These are phyloP conservation scores for Carpinus viminea DNA, from an alignment of 306 rosid genomes.

Conservation along the genomic window DNA sequence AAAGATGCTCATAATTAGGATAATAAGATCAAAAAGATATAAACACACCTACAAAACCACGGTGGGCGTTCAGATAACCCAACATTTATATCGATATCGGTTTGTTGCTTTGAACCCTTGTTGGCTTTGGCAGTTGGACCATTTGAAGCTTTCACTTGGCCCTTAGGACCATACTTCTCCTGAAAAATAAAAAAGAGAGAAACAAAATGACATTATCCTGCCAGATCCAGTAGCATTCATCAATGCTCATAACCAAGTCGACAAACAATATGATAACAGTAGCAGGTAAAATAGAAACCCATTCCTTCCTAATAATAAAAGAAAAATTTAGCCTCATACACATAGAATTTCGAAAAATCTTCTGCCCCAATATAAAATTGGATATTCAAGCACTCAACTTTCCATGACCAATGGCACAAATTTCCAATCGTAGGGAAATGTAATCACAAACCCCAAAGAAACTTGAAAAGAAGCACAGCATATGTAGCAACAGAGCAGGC, in stretches of 20 bases:
- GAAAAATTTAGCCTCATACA: neutral
- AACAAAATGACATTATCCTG: neutral
- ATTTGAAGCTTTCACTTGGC: constrained; percentile 56
- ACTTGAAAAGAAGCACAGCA: neutral
- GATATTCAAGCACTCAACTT: neutral
- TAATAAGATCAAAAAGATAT: neutral
- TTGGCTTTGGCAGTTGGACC: constrained; percentile 53
- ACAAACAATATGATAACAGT: neutral
- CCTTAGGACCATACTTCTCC: constrained; percentile 99
- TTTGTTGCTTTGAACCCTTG: constrained; percentile 54
- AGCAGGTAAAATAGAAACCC: neutral
- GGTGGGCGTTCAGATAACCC: constrained; percentile 93
- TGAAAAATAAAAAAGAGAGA: constrained; percentile 16
- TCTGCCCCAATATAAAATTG: neutral
- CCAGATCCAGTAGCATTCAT: neutral
- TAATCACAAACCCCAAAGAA: neutral
- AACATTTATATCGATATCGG: constrained; percentile 70
- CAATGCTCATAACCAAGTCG: neutral
- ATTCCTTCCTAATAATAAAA: neutral
- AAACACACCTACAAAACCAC: constrained; percentile 82
- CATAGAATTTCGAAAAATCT: neutral
- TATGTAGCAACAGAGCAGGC: neutral
- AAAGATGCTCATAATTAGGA: neutral
- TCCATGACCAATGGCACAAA: neutral
- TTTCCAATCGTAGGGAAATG: neutral